Conservation (phyloP, 1,284 basidiomycete species). For the Boletus hoseneyae region DNA sequence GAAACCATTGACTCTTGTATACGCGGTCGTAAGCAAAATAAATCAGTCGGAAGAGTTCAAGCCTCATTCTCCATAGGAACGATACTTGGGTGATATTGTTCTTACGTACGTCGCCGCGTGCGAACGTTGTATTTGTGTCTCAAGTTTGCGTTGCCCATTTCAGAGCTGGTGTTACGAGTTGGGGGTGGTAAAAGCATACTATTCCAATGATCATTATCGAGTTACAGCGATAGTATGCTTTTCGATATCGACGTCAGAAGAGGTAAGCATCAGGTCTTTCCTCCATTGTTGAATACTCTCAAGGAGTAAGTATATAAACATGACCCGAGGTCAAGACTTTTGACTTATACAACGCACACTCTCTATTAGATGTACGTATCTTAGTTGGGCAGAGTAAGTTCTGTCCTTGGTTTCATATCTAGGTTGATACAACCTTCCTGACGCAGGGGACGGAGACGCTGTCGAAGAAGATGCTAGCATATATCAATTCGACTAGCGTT, state of each 20-base stretch:
- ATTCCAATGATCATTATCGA: no score
- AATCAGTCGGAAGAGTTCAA: background rate
- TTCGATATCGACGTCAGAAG: slow-evolving; percentile 13
- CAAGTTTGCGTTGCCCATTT: background rate
- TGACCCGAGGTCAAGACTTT: background rate
- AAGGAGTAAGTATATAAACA: slow-evolving; percentile 24
- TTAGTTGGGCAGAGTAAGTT: background rate
- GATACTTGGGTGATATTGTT: slow-evolving; percentile 32
- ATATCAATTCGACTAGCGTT: no score
- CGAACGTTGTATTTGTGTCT: slow-evolving; percentile 1
- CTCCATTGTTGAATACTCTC: slow-evolving; percentile 3
- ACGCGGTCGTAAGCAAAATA: slow-evolving; percentile 22
- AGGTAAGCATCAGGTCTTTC: slow-evolving; percentile 15
- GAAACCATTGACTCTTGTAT: slow-evolving; percentile 28
- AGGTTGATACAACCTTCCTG: no score
- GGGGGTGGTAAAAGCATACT: no score
- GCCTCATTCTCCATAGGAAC: slow-evolving; percentile 22
- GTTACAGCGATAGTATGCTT: no score
- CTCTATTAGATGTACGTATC: slow-evolving; percentile 22
- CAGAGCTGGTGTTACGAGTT: no score
- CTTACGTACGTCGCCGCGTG: slow-evolving; percentile 23
- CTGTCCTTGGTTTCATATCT: no score
- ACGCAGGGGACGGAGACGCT: no score
- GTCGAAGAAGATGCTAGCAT: no score
- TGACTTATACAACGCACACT: slow-evolving; percentile 1